Evolutionary conservation across 2,329 filamentous ascomycete species (phyloP).

Genomic region (Apiospora kogelbergensis): DNA sequence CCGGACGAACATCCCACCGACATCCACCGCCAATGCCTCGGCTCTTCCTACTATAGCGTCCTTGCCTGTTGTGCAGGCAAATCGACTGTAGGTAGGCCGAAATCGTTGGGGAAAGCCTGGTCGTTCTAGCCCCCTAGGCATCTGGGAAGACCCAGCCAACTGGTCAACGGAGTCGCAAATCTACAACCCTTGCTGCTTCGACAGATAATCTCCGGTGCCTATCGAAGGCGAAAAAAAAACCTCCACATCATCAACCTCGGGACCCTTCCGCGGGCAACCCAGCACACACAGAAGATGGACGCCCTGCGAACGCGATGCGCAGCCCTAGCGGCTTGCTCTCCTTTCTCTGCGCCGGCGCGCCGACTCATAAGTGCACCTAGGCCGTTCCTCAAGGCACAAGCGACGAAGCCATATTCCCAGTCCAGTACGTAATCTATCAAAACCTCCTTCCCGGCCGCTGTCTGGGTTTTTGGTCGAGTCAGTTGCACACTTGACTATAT

Average conservation of each 20-base stretch:
- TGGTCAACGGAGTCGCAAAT: not conserved
- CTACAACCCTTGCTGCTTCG: not conserved
- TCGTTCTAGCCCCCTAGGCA: not conserved
- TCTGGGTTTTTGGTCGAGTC: not conserved
- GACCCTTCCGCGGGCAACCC: conserved; percentile 2
- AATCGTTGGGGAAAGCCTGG: not conserved
- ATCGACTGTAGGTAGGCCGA: not conserved
- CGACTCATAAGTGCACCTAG: not conserved
- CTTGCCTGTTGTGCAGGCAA: not conserved
- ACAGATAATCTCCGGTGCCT: not conserved
- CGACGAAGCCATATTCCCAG: not conserved
- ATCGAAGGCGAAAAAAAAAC: not conserved
- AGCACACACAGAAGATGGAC: not conserved
- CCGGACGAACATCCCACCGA: not conserved
- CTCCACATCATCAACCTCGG: conserved; percentile 1
- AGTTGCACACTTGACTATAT: conserved; percentile 10
- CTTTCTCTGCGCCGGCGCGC: not conserved
- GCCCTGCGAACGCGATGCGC: not conserved
- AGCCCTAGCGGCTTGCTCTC: conserved; percentile 2
- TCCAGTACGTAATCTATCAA: not conserved
- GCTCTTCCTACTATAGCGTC: not conserved
- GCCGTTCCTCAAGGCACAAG: not conserved
- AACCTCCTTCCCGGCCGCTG: not conserved
- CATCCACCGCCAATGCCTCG: not conserved
- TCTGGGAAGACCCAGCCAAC: not conserved